Base-by-base conservation (phyloP, 257 asterid species). In the Salvia hispanica region DNA sequence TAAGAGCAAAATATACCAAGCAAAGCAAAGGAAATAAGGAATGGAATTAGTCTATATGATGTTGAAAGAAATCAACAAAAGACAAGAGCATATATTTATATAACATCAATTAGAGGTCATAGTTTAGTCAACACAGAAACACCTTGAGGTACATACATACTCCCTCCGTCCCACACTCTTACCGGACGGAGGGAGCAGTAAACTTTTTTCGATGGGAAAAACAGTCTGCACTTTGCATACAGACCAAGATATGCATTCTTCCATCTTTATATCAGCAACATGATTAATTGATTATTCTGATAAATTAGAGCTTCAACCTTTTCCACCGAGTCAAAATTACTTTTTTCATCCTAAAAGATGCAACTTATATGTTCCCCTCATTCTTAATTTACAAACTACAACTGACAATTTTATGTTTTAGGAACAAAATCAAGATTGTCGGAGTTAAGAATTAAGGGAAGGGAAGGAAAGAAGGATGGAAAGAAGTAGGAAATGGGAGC, bases 21-120 rank as follows among this genome's bases (percentile, higher is more conserved):
- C n/a, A n/a, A n/a, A n/a, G n/a, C n/a, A n/a, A n/a, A n/a, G n/a
- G n/a, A n/a, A n/a, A n/a, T n/a, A n/a, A n/a, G n/a, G n/a, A n/a
- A n/a, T n/a, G n/a, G n/a, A n/a, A 8, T 39, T 40, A 10, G 18
- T 37, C n/a, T 59, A 52, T 47, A n/a, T 18, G 3, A 72, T 2
- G 34, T 37, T 45, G 57, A 72, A 63, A 53, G 60, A 58, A 58
- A 58, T 37, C 39, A 15, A 48, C 64, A 58, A 60, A 71, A 10
- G 60, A 12, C 48, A 15, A 53, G 42, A 46, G 66, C 40, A 63
- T 33, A 53, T 57, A 18, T n/a, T 25, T 25, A 60, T 53, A 66
- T 14, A 36, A 44, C 56, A 36, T 33, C 48, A 33, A 54, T 36
- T 12, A 60, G 9, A 33, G 40, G 14, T 33, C 14, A 59, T 53